Conservation (phyloP, 2,329 filamentous ascomycete genomes). For the Drechmeria coniospora region DNA sequence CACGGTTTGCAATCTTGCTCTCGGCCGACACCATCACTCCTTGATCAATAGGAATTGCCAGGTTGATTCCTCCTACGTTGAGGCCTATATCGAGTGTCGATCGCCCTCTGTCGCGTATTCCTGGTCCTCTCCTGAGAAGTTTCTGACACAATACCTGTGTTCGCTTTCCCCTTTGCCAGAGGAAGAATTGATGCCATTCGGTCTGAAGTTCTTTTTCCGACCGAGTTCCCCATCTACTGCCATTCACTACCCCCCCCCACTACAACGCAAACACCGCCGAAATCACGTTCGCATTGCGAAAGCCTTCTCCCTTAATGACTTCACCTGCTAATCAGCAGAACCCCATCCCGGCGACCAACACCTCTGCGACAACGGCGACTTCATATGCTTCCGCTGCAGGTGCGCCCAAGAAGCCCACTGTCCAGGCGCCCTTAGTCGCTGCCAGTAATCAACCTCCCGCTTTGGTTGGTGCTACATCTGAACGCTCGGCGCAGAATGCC, state of each 20-base stretch:
- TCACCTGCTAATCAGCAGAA: conserved; percentile 41
- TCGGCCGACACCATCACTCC: conserved; percentile 13
- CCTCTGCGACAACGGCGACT: conserved; percentile 39
- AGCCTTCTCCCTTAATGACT: conserved; percentile 36
- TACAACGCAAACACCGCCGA: too few relatives aligned
- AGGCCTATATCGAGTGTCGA: conserved; percentile 9
- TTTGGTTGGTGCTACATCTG: conserved; percentile 38
- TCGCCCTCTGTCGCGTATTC: conserved; percentile 2
- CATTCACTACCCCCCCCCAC: too few relatives aligned
- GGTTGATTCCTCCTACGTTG: conserved; percentile 8
- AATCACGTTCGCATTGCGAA: conserved; percentile 14
- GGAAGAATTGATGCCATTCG: not conserved
- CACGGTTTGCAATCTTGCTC: conserved; percentile 12
- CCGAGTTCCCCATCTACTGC: not conserved
- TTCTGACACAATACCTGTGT: conserved; percentile 1
- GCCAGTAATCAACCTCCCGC: conserved; percentile 38
- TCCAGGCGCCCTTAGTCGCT: conserved; percentile 44
- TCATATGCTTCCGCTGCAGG: conserved; percentile 55
- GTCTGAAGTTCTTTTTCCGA: not conserved
- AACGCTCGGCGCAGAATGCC: conserved; percentile 36
- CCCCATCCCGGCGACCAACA: conserved; percentile 40
- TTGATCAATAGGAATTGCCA: conserved; percentile 8
- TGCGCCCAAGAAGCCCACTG: conserved; percentile 45
- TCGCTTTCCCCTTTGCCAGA: conserved; percentile 2
- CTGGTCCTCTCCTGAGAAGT: conserved; percentile 3